Base-by-base conservation (phyloP, 2,329 filamentous ascomycete species). In the Colletotrichum zoysiae region DNA sequence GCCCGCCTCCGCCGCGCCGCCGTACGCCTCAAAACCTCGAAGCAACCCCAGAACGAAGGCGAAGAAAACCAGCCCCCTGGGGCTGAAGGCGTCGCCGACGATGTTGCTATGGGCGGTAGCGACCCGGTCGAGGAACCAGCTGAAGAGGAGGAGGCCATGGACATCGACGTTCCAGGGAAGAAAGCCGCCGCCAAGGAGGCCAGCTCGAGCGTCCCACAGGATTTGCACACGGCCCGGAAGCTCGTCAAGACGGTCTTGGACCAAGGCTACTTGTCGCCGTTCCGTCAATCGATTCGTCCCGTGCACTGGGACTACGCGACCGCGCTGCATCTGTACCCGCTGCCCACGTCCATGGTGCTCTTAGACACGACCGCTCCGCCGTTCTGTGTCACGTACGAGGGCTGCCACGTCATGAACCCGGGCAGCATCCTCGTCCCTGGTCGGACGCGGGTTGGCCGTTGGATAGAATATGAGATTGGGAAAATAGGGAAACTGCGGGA, bases 361-460 rank as follows among this genome's bases (percentile, higher is more conserved):
- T 91, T 94, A 2, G 96, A 99, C 82, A 86, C 92, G 0, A 93
- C 95, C 53, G 91, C 92, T 12, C 91, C 93, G 18, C 88, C 94
- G 0, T 99, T 97, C 78, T 92, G 92, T 65, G 85, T 98, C 74
- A 97, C 93, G 18, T 98, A 98, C 78, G 95, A 97, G 81, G 95
- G 95, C 0, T 98, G 96, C 78, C 93, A 96, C 83, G 95, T 98
- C 44, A 91, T 99, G 88, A 99, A 99, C 79, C 95, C 96, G 0
- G 94, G 95, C 7, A 87, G 88, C 60, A 81, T 99, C 61, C 86
- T 97, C 33, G 90, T 93, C 0, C 84, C 89, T 0, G 92, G 91
- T 0, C 87, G 91, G 65, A 88, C 90, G 74, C 90, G 91, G 5
- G 89, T 91, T 8, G 93, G 90, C 7, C 87, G 91, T 74, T 98